Conservation (phyloP, 352 stramenopile species). For the Phytophthora pisi region DNA sequence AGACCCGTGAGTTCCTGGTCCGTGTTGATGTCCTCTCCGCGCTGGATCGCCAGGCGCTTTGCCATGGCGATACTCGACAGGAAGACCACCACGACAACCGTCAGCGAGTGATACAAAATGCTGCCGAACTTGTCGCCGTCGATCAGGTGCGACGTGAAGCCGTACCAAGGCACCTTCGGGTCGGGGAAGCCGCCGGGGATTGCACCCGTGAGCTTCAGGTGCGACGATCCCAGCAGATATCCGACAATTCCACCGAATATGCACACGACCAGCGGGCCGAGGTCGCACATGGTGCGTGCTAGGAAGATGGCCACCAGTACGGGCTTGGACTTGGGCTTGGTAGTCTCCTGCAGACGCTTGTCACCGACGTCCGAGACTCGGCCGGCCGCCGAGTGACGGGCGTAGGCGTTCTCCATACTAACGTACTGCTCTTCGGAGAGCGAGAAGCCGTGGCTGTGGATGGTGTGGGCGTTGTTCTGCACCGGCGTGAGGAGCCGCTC, state of each 20-base stretch:
- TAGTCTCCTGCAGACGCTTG: neutral
- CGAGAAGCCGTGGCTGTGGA: slow-evolving; percentile 30
- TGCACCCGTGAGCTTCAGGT: slow-evolving; percentile 66
- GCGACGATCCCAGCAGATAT: slow-evolving; percentile 48
- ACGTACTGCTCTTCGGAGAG: slow-evolving; percentile 46
- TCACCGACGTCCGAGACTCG: slow-evolving; percentile 8
- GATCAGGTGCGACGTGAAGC: slow-evolving; percentile 44
- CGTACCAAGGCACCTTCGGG: slow-evolving; percentile 50
- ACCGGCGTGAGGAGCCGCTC: slow-evolving; percentile 13
- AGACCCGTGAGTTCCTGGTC: slow-evolving; percentile 87
- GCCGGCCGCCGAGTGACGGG: slow-evolving; percentile 3
- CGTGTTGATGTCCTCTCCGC: slow-evolving; percentile 67
- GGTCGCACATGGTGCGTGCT: slow-evolving; percentile 43
- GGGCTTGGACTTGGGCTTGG: neutral
- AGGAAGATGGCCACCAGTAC: slow-evolving; percentile 26
- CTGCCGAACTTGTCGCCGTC: slow-evolving; percentile 40
- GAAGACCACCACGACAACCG: slow-evolving; percentile 80
- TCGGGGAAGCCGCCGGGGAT: slow-evolving; percentile 71
- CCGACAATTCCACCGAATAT: slow-evolving; percentile 55
- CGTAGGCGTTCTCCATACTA: slow-evolving; percentile 20
- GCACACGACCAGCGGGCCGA: slow-evolving; percentile 75
- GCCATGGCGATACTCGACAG: slow-evolving; percentile 89
- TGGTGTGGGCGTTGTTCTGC: neutral
- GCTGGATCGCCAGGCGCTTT: slow-evolving; percentile 73
- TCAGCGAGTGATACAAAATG: slow-evolving; percentile 58